Percentiles rank a stretch among this genome's conserved stretches.
Evolutionary conservation across 1,284 basidiomycete genomes (phyloP).

Genomic region (Cutaneotrichosporon arboriforme): DNA sequence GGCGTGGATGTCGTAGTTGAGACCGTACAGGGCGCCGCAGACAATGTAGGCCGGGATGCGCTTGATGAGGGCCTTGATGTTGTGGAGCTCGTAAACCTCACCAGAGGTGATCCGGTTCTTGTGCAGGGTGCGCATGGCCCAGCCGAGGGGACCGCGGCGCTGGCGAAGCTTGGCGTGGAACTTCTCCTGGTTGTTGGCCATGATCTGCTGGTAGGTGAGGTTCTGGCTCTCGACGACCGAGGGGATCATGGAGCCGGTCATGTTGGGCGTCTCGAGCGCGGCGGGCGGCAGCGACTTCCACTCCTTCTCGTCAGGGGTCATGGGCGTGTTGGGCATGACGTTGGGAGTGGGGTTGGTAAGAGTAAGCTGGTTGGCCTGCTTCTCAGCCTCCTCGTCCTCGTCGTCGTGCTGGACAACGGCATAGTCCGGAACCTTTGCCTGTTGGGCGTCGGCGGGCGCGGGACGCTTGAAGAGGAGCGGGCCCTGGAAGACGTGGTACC

Average conservation of each 20-base stretch:
- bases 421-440: slow-evolving; percentile 11
- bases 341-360: not conserved
- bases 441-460: slow-evolving; percentile 23
- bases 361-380: slow-evolving; percentile 1
- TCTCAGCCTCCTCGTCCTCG: slow-evolving; percentile 13
- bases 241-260: not conserved
- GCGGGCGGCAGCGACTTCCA: slow-evolving; percentile 26
- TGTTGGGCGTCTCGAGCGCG: slow-evolving; percentile 13
- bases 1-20: slow-evolving; percentile 45
- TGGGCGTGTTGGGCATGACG: not conserved
- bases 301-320: not conserved
- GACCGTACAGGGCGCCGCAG: slow-evolving; percentile 29
- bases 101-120: slow-evolving; percentile 32
- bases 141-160: slow-evolving; percentile 30
- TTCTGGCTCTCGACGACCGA: slow-evolving; percentile 4
- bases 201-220: slow-evolving; percentile 23
- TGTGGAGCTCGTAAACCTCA: slow-evolving; percentile 33
- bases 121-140: slow-evolving; percentile 39
- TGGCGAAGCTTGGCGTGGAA: slow-evolving; percentile 35
- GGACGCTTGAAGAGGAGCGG: slow-evolving; percentile 47
- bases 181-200: slow-evolving; percentile 20
- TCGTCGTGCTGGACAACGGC: slow-evolving; percentile 40
- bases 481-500: slow-evolving; percentile 49
- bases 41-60: slow-evolving; percentile 31
- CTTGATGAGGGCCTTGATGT: slow-evolving; percentile 27